phyloP scores from a whole-genome alignment of 306 rosid genomes.

The Morella rubra region DNA sequence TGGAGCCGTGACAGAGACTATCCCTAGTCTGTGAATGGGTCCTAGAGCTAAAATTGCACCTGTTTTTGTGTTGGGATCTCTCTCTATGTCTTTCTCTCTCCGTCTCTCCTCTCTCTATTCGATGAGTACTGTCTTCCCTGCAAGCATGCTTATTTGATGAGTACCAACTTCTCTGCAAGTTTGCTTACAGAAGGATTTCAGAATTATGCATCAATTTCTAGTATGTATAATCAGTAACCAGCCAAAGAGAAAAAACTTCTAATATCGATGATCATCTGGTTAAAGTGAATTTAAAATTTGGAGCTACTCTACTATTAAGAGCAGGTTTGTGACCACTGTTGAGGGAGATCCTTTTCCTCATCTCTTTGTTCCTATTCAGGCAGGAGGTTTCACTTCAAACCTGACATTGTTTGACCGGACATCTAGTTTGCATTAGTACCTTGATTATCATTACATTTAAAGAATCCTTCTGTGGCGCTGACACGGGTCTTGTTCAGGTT shows the following conservation, averaged over 20 bases:
- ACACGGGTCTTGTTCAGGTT: conserved; percentile 45
- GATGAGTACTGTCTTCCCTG: background rate
- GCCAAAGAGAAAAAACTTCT: background rate
- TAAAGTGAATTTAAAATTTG: background rate
- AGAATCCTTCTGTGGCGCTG: background rate
- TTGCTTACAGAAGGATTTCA: background rate
- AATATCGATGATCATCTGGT: background rate
- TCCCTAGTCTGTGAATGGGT: background rate
- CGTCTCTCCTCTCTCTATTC: background rate
- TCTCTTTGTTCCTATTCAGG: background rate
- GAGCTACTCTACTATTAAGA: background rate
- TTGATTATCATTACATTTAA: background rate
- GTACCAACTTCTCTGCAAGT: background rate
- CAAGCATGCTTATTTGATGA: background rate
- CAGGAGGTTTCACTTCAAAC: background rate
- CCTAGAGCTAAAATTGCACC: background rate
- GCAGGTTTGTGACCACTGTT: background rate
- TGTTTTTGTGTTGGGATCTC: background rate
- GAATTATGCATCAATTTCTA: background rate
- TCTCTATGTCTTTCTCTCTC: background rate
- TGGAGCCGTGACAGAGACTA: background rate
- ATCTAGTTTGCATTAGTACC: background rate
- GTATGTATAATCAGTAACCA: background rate
- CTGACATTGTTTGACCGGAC: background rate
- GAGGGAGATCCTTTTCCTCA: background rate